Evolutionary conservation across 108 stramenopile species (phyloP), one percentile per base, ranked within the genome.

Genomic region (Mediolabrus comicus): DNA sequence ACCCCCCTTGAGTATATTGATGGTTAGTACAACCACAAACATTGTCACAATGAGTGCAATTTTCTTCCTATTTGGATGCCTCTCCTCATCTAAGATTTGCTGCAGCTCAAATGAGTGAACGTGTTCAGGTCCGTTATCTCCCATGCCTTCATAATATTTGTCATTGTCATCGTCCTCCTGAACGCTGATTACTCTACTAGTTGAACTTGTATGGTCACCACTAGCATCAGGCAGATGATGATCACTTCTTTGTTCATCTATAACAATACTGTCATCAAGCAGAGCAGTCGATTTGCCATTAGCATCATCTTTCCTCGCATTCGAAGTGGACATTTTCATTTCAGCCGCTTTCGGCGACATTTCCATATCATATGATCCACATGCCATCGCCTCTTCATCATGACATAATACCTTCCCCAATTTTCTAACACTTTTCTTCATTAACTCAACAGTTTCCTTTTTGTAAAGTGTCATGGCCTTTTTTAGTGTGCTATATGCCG

Each of bases 1-100:
- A n/a, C 92, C 91, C 16, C 92, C 95, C 69, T 95, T 95, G 19
- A 91, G 54, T 25, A 95, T 56, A 75, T 95, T 95, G 27, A 90
- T 69, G 14, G 71, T 52, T 7, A 98, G 65, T 12, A 97, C 84
- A 32, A 96, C 83, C 16, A 86, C 58, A 56, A 97, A 95, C 58
- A 97, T 70, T 19, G 72, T 69, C 0, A 91, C 64, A 11, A 97
- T 63, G 10, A 92, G 53, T 25, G 54, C 62, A 39, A 97, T 69
- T 61, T 95, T 90, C n/a, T 34, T 30, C 29, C 53, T 59, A 28
- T 80, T 85, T 9, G 74, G 55, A 17, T 53, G 43, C 17, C 74
- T 53, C 67, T 91, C 89, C 55, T 82, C 81, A 3, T 83, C 81
- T 0, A 89, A 29, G 52, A 92, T 91, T 55, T 68, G 38, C 53